These are phyloP conservation scores for Fusarium fujikuroi DNA, from an alignment of 2,329 filamentous ascomycete species.

Conservation along the genomic window DNA sequence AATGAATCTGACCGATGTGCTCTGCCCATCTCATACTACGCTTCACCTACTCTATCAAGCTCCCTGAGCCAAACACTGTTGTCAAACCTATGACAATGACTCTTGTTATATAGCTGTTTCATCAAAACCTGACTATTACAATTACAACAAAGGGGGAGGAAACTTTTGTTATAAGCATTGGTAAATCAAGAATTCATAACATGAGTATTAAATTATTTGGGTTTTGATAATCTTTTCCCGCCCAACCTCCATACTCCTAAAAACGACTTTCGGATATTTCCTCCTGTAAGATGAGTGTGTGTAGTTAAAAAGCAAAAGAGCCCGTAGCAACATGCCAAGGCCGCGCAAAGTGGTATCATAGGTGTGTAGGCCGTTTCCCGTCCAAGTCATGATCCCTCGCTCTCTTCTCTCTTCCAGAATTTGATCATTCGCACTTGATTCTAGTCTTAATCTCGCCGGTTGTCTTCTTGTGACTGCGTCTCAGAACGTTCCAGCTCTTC, in stretches of 20 bases:
- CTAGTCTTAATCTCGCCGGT: conserved; percentile 3
- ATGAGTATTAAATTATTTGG: background rate
- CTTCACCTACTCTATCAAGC: background rate
- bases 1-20: background rate
- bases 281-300: conserved; percentile 9
- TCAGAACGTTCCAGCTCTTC: conserved; percentile 48
- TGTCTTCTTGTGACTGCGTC: conserved; percentile 22
- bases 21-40: background rate
- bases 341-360: conserved; percentile 48
- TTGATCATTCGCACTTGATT: conserved; percentile 4
- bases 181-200: background rate
- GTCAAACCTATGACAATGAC: too few relatives aligned
- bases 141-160: background rate
- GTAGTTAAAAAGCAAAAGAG: conserved; percentile 30
- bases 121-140: background rate
- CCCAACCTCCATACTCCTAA: conserved; percentile 11
- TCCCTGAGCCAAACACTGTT: background rate
- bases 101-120: background rate
- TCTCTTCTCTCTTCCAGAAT: conserved; percentile 7
- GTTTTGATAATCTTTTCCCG: background rate
- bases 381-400: conserved; percentile 32
- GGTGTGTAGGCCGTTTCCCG: conserved; percentile 39
- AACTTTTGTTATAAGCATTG: background rate
- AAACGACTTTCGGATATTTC: conserved; percentile 2
- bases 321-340: conserved; percentile 29